A percentile compares a stretch with the other conserved stretches of the same genome.
phyloP scores from a whole-genome alignment of 2,329 filamentous ascomycete species.

The Exophiala alcalophila region DNA sequence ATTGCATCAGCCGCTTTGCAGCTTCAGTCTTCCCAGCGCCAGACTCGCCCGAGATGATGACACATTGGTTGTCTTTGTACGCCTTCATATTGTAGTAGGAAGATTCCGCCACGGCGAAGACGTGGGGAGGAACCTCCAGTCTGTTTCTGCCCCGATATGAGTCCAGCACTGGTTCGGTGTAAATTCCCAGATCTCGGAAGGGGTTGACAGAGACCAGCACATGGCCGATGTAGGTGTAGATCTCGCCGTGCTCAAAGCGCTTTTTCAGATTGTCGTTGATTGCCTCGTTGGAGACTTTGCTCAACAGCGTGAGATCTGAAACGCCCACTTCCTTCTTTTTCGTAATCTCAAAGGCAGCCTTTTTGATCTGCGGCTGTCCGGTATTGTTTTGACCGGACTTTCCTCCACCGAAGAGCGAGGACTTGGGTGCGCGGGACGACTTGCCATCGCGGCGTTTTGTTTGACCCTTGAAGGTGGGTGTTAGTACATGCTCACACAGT shows the following conservation, averaged over 20 bases:
- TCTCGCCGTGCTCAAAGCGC: conserved; percentile 93
- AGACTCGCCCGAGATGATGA: conserved; percentile 98
- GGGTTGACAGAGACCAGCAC: conserved; percentile 98
- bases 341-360: conserved; percentile 89
- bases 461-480: conserved; percentile 27
- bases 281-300: conserved; percentile 97
- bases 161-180: conserved; percentile 88
- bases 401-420: conserved; percentile 31
- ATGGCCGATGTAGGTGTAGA: conserved; percentile 99
- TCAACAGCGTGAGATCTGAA: conserved; percentile 93
- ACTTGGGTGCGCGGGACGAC: conserved; percentile 28
- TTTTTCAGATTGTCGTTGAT: conserved; percentile 99
- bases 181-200: conserved; percentile 95
- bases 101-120: conserved; percentile 95
- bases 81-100: conserved; percentile 99
- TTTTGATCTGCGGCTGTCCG: conserved; percentile 72
- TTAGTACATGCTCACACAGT: conserved; percentile 13
- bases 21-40: conserved; percentile 98
- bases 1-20: conserved; percentile 98
- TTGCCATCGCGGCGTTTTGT: conserved; percentile 33
- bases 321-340: conserved; percentile 99
- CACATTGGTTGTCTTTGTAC: conserved; percentile 97
- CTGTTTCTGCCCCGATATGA: conserved; percentile 97
- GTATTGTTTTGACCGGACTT: conserved; percentile 37
- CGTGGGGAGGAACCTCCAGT: conserved; percentile 87